Conservation (phyloP, 306 rosid species). For the Dalbergia cochinchinensis region DNA sequence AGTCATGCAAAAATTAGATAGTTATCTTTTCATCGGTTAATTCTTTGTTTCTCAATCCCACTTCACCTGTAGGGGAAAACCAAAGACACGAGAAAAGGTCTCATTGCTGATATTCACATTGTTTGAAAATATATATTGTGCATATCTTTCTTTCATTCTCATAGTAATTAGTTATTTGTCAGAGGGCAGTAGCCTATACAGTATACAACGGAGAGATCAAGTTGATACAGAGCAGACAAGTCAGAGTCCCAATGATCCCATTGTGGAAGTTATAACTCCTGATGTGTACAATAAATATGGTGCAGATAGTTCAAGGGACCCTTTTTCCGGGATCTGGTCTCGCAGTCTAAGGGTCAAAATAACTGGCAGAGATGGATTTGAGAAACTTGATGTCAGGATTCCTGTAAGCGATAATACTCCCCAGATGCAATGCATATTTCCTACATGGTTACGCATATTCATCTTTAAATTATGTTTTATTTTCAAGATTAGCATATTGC, state of each 20-base stretch:
- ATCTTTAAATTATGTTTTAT: slow-evolving; percentile 13
- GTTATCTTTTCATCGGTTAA: slow-evolving; percentile 23
- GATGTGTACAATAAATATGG: slow-evolving; percentile 77
- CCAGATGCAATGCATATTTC: slow-evolving; percentile 19
- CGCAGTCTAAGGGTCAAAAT: slow-evolving; percentile 83
- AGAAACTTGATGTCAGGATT: slow-evolving; percentile 85
- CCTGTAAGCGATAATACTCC: slow-evolving; percentile 75
- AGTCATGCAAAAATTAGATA: slow-evolving; percentile 17
- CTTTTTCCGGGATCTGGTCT: slow-evolving; percentile 89
- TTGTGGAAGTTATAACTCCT: slow-evolving; percentile 95
- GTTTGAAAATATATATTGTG: slow-evolving; percentile 24
- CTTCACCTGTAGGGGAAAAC: slow-evolving; percentile 20
- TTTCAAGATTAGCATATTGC: slow-evolving; percentile 24
- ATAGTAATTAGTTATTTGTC: slow-evolving; percentile 67
- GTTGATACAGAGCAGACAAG: slow-evolving; percentile 73
- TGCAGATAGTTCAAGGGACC: slow-evolving; percentile 74
- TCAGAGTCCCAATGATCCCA: slow-evolving; percentile 72
- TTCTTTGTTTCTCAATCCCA: slow-evolving; percentile 31
- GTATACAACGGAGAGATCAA: slow-evolving; percentile 68
- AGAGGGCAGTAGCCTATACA: slow-evolving; percentile 75
- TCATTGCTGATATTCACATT: slow-evolving; percentile 25
- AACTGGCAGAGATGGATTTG: slow-evolving; percentile 91
- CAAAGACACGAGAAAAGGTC: slow-evolving; percentile 35
- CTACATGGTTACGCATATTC: slow-evolving; percentile 13
- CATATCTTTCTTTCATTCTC: slow-evolving; percentile 50